These are phyloP conservation scores for Steccherinum ochraceum DNA, from an alignment of 768 basidiomycete genomes.

Conservation along the genomic window DNA sequence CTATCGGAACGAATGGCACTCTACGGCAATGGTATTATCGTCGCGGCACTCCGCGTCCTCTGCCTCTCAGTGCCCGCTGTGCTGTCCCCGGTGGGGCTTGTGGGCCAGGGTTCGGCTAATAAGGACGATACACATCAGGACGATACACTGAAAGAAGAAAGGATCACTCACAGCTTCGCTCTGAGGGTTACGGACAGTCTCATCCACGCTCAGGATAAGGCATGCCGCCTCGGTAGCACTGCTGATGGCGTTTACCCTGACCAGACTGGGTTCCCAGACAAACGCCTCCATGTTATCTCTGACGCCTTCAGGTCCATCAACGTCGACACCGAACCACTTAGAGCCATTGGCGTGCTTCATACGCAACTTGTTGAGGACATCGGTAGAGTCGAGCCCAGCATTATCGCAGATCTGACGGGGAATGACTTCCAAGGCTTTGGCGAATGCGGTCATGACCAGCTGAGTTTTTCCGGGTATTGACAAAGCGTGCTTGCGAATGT, in stretches of 20 bases:
- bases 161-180: conserved; percentile 68
- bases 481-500: conserved; percentile 84
- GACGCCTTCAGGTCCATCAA: conserved; percentile 83
- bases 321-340: conserved; percentile 91
- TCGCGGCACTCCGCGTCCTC: conserved; percentile 78
- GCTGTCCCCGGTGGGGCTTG: conserved; percentile 89
- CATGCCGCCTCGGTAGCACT: conserved; percentile 97
- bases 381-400: conserved; percentile 95
- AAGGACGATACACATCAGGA: conserved; percentile 14
- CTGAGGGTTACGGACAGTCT: conserved; percentile 94
- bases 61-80: conserved; percentile 76
- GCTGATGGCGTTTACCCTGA: conserved; percentile 92
- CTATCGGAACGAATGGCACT: conserved; percentile 15
- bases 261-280: conserved; percentile 96
- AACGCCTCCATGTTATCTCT: conserved; percentile 97
- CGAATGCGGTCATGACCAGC: conserved; percentile 90
- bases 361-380: conserved; percentile 93
- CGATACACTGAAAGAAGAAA: background rate
- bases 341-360: conserved; percentile 92
- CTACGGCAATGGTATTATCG: conserved; percentile 37
- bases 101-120: conserved; percentile 78
- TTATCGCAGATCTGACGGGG: conserved; percentile 99
- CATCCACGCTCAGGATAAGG: conserved; percentile 92
- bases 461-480: conserved; percentile 95
- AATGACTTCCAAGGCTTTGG: conserved; percentile 95